Percentiles rank a stretch among this genome's conserved stretches.
Conservation (phyloP, 768 basidiomycete species). For the Terana coerulea region DNA sequence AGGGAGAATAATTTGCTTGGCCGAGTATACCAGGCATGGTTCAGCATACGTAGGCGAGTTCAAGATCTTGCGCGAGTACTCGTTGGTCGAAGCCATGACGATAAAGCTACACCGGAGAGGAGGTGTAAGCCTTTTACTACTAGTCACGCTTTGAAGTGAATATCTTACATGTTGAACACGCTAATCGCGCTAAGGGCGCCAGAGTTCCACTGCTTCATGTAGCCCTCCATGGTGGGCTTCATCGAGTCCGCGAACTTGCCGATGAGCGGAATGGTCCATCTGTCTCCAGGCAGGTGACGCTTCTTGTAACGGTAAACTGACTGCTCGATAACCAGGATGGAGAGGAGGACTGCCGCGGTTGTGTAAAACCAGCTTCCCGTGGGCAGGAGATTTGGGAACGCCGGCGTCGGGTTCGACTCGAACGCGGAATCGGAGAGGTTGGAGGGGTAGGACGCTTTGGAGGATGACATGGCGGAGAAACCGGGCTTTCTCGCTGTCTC, state of each 20-base stretch:
- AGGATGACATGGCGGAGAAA: constrained; percentile 28
- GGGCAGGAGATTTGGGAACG: constrained; percentile 27
- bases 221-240: constrained; percentile 87
- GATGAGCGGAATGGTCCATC: constrained; percentile 96
- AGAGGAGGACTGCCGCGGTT: constrained; percentile 57
- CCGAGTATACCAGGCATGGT: constrained; percentile 91
- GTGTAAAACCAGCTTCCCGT: constrained; percentile 58
- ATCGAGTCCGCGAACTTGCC: constrained; percentile 94
- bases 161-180: constrained; percentile 90
- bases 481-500: constrained; percentile 20
- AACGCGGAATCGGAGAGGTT: constrained; percentile 23
- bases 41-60: constrained; percentile 92
- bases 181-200: constrained; percentile 86
- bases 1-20: constrained; percentile 77
- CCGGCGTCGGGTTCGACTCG: constrained; percentile 18
- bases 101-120: no score
- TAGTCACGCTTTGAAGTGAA: no score
- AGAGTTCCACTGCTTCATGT: constrained; percentile 89
- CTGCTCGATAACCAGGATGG: constrained; percentile 85
- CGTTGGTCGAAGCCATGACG: constrained; percentile 94
- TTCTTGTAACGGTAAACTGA: constrained; percentile 88
- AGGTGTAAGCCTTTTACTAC: no score
- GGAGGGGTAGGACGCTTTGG: constrained; percentile 42
- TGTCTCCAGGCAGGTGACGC: constrained; percentile 76
- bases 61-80: constrained; percentile 91